These are phyloP conservation scores for Rhizopogon roseolus DNA, from an alignment of 768 basidiomycete genomes.

Conservation along the genomic window DNA sequence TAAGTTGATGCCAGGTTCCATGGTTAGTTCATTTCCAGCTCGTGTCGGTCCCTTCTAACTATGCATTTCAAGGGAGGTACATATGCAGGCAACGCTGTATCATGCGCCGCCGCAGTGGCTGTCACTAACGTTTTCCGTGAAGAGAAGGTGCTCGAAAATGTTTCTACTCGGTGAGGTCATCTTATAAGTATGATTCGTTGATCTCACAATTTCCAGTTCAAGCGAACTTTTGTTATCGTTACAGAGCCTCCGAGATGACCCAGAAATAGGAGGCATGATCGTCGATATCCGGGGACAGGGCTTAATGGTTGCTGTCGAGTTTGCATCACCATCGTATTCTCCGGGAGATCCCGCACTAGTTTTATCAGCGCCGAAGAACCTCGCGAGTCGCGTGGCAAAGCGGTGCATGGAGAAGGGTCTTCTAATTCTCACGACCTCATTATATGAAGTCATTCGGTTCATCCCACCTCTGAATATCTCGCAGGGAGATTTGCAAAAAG, in stretches of 20 bases:
- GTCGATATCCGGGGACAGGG: conserved; percentile 87
- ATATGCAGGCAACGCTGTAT: conserved; percentile 88
- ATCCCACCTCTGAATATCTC: conserved; percentile 88
- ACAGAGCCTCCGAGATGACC: conserved; percentile 48
- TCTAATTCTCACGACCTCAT: conserved; percentile 83
- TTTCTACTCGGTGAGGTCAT: conserved; percentile 52
- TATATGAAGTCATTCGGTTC: conserved; percentile 86
- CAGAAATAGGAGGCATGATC: conserved; percentile 51
- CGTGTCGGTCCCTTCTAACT: neutral
- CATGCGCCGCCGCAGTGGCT: conserved; percentile 88
- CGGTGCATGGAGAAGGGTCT: conserved; percentile 84
- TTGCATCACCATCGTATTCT: conserved; percentile 58
- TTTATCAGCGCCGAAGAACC: conserved; percentile 37
- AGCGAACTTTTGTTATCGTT: conserved; percentile 65
- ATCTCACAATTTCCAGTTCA: conserved; percentile 41
- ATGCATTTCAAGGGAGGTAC: conserved; percentile 62
- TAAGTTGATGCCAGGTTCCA: conserved; percentile 69
- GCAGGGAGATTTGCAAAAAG: conserved; percentile 68
- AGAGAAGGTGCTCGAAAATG: conserved; percentile 82
- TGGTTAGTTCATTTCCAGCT: conserved; percentile 40
- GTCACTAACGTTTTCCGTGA: conserved; percentile 72
- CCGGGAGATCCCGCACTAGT: conserved; percentile 40
- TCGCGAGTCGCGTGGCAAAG: conserved; percentile 69
- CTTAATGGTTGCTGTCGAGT: conserved; percentile 85
- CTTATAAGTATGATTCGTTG: too few relatives aligned